Conservation (phyloP, 2,329 filamentous ascomycete genomes). For the Monosporascus sp. region DNA sequence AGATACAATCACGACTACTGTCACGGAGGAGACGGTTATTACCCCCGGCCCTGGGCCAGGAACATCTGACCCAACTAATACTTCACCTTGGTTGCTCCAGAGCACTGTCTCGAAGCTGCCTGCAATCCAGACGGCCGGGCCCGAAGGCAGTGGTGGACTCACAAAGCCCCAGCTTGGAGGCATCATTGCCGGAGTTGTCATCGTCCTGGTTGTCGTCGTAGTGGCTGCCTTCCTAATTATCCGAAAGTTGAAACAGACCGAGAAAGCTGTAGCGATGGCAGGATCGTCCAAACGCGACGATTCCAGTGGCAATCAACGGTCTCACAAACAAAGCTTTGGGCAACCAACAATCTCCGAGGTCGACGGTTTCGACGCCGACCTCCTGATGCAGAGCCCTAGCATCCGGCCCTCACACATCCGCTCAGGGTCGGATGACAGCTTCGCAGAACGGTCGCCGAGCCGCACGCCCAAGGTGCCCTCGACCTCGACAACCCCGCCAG, state of each 20-base stretch:
- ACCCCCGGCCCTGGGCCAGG: conserved; percentile 24
- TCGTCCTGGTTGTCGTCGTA: conserved; percentile 43
- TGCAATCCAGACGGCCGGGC: conserved; percentile 21
- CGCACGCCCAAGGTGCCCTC: conserved; percentile 15
- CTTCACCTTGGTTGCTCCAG: conserved; percentile 39
- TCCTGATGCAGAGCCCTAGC: conserved; percentile 30
- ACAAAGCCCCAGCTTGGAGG: conserved; percentile 43
- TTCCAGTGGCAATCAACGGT: conserved; percentile 25
- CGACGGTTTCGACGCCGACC: conserved; percentile 38
- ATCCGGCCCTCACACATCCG: conserved; percentile 13
- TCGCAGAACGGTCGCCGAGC: conserved; percentile 10
- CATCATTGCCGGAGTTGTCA: conserved; percentile 47
- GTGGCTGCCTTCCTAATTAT: conserved; percentile 45
- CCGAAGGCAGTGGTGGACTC: conserved; percentile 26
- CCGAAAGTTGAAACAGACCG: conserved; percentile 43
- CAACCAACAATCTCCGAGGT: conserved; percentile 38
- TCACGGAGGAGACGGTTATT: conserved; percentile 33
- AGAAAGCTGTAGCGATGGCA: conserved; percentile 32
- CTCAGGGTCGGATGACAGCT: conserved; percentile 16
- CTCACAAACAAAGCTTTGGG: conserved; percentile 32
- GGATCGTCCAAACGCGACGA: conserved; percentile 31
- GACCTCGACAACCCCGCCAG: conserved; percentile 16
- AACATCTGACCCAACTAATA: conserved; percentile 20
- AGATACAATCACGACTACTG: conserved; percentile 34
- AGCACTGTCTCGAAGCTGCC: conserved; percentile 38